These are phyloP conservation scores for Penicillium decumbens DNA, from an alignment of 2,329 filamentous ascomycete species.

Conservation along the genomic window DNA sequence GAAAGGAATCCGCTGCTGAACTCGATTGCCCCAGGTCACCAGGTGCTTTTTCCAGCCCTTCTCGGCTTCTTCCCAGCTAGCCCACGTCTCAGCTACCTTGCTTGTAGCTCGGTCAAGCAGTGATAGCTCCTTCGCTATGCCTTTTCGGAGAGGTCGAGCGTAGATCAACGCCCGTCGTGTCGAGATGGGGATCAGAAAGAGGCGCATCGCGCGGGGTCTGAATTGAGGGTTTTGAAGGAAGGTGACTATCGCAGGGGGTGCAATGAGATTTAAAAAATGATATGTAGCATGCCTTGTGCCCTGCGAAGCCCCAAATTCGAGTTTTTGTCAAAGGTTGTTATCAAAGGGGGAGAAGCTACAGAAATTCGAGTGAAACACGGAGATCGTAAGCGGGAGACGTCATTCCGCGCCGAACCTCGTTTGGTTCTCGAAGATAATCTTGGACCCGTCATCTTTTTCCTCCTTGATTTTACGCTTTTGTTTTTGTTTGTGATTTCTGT, in stretches of 20 bases:
- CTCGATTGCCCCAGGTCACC: constrained; percentile 78
- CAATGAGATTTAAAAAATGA: background rate
- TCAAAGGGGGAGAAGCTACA: background rate
- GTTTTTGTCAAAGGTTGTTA: background rate
- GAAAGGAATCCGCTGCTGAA: constrained; percentile 82
- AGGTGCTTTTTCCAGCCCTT: constrained; percentile 83
- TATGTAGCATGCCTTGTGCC: background rate
- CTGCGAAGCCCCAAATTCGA: background rate
- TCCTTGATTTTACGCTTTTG: background rate
- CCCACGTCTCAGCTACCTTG: constrained; percentile 74
- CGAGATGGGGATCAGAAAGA: constrained; percentile 90
- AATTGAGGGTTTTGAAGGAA: background rate
- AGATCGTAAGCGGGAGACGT: constrained; percentile 21
- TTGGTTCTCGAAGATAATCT: constrained; percentile 3
- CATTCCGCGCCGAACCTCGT: constrained; percentile 20
- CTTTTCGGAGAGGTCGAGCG: constrained; percentile 67
- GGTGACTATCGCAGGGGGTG: constrained; percentile 7
- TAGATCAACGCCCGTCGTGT: constrained; percentile 88
- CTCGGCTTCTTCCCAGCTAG: constrained; percentile 78
- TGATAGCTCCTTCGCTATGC: constrained; percentile 52
- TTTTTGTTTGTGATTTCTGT: too few species aligned
- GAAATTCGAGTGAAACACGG: background rate
- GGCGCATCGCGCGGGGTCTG: constrained; percentile 61
- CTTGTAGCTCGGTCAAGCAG: constrained; percentile 64
- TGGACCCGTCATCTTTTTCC: background rate